These are phyloP conservation scores for Hura crepitans DNA, from an alignment of 441 rosid genomes.

Conservation along the genomic window DNA sequence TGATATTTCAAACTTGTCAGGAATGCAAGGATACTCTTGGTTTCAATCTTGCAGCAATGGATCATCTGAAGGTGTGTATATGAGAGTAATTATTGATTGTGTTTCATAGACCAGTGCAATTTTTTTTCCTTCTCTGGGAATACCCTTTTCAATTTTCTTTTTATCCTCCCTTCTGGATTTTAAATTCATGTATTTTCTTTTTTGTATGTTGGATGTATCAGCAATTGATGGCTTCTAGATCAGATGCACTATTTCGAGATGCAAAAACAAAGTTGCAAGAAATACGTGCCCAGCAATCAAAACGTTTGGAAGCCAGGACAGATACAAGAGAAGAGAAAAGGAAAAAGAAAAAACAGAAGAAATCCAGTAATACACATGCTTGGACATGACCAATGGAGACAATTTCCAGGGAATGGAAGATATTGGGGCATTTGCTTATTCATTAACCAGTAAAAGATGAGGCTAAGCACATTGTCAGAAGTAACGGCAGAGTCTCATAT, in stretches of 20 bases:
- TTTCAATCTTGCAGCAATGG: conserved; percentile 90
- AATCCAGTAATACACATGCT: conserved; percentile 36
- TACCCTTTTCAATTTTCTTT: background rate
- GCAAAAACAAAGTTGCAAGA: conserved; percentile 70
- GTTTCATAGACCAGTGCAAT: background rate
- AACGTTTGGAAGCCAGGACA: conserved; percentile 49
- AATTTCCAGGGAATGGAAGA: background rate
- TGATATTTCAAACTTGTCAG: conserved; percentile 36
- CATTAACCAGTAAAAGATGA: background rate
- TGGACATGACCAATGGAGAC: conserved; percentile 27
- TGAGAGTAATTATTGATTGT: background rate
- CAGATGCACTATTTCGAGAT: conserved; percentile 75
- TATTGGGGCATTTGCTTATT: background rate
- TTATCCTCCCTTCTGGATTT: background rate
- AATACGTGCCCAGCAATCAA: conserved; percentile 63
- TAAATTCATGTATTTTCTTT: background rate
- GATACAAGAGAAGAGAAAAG: conserved; percentile 54
- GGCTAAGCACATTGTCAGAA: background rate
- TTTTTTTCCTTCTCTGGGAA: background rate
- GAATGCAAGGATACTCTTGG: conserved; percentile 82
- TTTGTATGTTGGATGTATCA: conserved; percentile 27
- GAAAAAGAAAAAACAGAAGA: conserved; percentile 73
- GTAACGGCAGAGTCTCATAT: background rate
- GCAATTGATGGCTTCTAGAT: conserved; percentile 86
- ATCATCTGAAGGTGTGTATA: conserved; percentile 69